These are phyloP conservation scores for Juncus inflexus DNA, from an alignment of 176 grass and related monocot genomes.

Conservation along the genomic window DNA sequence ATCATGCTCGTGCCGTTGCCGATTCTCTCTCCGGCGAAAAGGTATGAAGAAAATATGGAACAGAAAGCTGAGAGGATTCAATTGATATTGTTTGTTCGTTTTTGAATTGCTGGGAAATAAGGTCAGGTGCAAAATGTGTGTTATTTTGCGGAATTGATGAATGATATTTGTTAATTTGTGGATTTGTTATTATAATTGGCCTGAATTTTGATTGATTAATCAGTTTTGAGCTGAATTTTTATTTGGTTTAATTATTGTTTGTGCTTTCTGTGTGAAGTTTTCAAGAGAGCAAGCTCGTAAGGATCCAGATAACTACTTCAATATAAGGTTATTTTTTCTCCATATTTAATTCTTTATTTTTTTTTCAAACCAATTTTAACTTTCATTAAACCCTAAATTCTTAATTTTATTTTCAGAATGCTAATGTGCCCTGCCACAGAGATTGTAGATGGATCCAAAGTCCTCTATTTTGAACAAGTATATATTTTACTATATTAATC, in stretches of 20 bases:
- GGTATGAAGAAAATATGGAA: conserved; percentile 20
- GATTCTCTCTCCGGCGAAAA: conserved; percentile 83
- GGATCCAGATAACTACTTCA: conserved; percentile 86
- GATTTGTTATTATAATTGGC: too few species aligned
- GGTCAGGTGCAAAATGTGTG: not conserved
- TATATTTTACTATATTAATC: not conserved
- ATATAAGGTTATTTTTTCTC: conserved; percentile 55
- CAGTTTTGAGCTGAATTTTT: not conserved
- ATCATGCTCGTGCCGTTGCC: conserved; percentile 73
- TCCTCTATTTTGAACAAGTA: conserved; percentile 98
- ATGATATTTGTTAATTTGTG: not conserved
- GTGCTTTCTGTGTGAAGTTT: conserved; percentile 50
- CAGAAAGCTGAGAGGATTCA: conserved; percentile 1
- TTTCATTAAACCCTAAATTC: conserved; percentile 8
- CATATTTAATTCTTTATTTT: not conserved
- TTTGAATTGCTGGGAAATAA: conserved; percentile 15
- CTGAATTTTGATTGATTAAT: too few species aligned
- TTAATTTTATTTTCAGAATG: conserved; percentile 49
- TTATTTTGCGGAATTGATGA: not conserved
- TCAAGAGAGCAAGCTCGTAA: conserved; percentile 90
- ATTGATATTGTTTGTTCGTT: not conserved
- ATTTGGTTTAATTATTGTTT: conserved; percentile 21
- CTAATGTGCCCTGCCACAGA: conserved; percentile 85
- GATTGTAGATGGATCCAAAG: conserved; percentile 92
- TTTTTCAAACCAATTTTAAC: not conserved